Evolutionary conservation across 345 rosid species (phyloP).

Genomic region (Lumnitzera racemosa): DNA sequence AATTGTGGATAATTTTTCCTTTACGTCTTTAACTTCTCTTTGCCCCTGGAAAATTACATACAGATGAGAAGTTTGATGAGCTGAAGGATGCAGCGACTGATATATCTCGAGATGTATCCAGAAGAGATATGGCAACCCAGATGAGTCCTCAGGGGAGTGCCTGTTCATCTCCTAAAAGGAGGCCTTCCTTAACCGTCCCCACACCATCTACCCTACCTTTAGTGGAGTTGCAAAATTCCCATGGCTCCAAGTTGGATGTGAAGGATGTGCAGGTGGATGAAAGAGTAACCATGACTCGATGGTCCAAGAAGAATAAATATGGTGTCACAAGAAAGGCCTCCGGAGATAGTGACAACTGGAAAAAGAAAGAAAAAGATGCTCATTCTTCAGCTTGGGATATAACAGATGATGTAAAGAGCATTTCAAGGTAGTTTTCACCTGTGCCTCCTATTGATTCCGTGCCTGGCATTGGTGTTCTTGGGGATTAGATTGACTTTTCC

Average conservation of each 20-base stretch:
- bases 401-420: constrained; percentile 38
- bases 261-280: constrained; percentile 91
- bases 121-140: constrained; percentile 97
- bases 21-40: constrained; percentile 12
- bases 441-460: neutral
- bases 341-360: constrained; percentile 59
- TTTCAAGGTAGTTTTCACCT: constrained; percentile 37
- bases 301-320: constrained; percentile 72
- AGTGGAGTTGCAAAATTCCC: constrained; percentile 38
- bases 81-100: constrained; percentile 55
- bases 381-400: constrained; percentile 62
- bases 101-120: constrained; percentile 55
- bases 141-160: constrained; percentile 86
- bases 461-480: no score
- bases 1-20: neutral
- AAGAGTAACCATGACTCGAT: constrained; percentile 73
- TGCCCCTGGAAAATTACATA: constrained; percentile 11
- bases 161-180: constrained; percentile 48
- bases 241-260: constrained; percentile 44
- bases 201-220: constrained; percentile 47
- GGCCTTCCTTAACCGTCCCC: constrained; percentile 41
- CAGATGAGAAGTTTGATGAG: constrained; percentile 45
- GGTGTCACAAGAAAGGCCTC: constrained; percentile 46
- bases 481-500: no score
- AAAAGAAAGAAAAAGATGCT: constrained; percentile 43